A percentile compares a stretch with the other conserved stretches of the same genome.
These are phyloP conservation scores for Neurospora sp. DNA, from an alignment of 495 filamentous ascomycete genomes.

Conservation along the genomic window DNA sequence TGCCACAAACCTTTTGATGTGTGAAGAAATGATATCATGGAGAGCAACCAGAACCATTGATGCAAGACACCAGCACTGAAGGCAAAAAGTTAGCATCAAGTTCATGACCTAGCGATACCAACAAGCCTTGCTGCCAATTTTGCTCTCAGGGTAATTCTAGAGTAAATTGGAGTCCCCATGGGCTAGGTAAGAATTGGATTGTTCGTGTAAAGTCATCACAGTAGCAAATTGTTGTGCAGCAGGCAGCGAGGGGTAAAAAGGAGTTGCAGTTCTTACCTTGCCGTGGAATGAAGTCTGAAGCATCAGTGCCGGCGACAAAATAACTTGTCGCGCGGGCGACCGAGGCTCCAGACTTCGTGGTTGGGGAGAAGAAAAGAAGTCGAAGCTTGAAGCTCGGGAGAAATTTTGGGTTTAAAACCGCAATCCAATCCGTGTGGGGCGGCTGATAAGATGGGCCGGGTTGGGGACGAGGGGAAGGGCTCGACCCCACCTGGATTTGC, in stretches of 20 bases:
- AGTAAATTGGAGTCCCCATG: conserved; percentile 55
- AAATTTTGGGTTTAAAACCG: conserved; percentile 16
- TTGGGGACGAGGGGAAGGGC: neutral
- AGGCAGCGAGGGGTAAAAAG: conserved; percentile 12
- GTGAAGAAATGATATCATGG: neutral
- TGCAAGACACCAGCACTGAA: conserved; percentile 12
- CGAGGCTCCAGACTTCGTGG: conserved; percentile 2
- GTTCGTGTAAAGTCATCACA: conserved; percentile 54
- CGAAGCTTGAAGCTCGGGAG: conserved; percentile 10
- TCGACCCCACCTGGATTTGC: neutral
- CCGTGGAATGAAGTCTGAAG: conserved; percentile 21
- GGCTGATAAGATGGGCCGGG: conserved; percentile 12
- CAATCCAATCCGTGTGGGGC: conserved; percentile 18
- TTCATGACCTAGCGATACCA: conserved; percentile 1
- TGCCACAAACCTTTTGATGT: conserved; percentile 47
- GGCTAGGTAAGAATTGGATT: conserved; percentile 72
- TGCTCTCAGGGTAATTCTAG: conserved; percentile 63
- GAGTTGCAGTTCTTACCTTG: conserved; percentile 3
- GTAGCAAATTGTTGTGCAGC: conserved; percentile 22
- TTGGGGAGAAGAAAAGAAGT: conserved; percentile 8
- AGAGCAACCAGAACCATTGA: neutral
- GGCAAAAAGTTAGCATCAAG: conserved; percentile 12
- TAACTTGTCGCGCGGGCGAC: neutral
- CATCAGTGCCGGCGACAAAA: neutral
- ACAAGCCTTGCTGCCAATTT: conserved; percentile 3